Evolutionary conservation across 2,329 filamentous ascomycete genomes (phyloP).

Genomic region (Metarhizium brunneum): DNA sequence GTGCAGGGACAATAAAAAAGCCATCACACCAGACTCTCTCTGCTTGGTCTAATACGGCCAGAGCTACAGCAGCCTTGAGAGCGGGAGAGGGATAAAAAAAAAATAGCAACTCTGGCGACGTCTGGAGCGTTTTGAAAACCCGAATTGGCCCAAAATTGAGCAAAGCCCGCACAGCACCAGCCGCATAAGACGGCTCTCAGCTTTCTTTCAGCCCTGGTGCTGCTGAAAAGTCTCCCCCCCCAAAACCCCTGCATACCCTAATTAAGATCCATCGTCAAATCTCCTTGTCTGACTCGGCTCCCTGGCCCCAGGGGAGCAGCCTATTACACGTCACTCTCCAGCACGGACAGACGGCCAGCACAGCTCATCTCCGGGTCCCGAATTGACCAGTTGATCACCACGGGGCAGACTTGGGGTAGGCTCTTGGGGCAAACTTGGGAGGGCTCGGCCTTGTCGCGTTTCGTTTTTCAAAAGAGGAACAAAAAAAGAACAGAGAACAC

Average conservation of each 20-base stretch:
- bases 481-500: not conserved
- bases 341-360: not conserved
- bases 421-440: not conserved
- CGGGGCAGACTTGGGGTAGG: not conserved
- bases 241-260: conserved; percentile 2
- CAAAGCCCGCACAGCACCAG: not conserved
- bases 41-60: too few relatives aligned
- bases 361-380: conserved; percentile 3
- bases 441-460: not conserved
- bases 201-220: not conserved
- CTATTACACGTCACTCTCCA: conserved; percentile 1
- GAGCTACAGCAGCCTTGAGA: too few relatives aligned
- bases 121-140: too few relatives aligned
- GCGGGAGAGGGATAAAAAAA: too few relatives aligned
- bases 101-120: too few relatives aligned
- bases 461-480: not conserved
- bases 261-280: conserved; percentile 4
- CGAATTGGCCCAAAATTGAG: not conserved
- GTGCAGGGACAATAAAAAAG: too few relatives aligned
- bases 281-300: conserved; percentile 10
- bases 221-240: not conserved
- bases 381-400: not conserved
- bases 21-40: too few relatives aligned
- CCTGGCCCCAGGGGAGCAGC: conserved; percentile 1
- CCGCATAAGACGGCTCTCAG: not conserved